A percentile compares a stretch with the other conserved stretches of the same genome.
These are phyloP conservation scores for Naganishia kalamii DNA, from an alignment of 768 basidiomycete genomes.

Conservation along the genomic window DNA sequence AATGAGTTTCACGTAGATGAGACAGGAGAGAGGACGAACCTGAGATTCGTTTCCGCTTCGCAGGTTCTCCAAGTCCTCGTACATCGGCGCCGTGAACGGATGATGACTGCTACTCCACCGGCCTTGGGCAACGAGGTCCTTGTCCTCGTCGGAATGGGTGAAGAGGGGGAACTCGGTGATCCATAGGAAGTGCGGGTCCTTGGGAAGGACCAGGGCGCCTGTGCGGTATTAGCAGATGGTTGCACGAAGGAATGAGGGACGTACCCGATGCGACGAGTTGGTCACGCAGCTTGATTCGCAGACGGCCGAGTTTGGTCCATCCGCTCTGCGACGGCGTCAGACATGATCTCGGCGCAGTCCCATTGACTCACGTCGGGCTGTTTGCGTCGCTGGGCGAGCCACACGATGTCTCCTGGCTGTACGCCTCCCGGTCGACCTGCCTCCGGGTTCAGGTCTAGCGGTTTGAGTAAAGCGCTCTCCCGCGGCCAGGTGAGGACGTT, in stretches of 20 bases:
- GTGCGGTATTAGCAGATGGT: constrained; percentile 3
- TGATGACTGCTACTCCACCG: constrained; percentile 91
- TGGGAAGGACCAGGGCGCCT: constrained; percentile 58
- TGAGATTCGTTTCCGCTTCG: constrained; percentile 60
- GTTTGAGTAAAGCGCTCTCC: constrained; percentile 34
- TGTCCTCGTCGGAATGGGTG: constrained; percentile 77
- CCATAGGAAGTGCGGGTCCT: constrained; percentile 80
- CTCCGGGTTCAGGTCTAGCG: constrained; percentile 34
- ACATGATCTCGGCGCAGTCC: neutral
- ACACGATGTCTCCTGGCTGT: constrained; percentile 43
- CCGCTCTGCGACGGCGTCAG: constrained; percentile 59
- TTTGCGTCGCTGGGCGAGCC: constrained; percentile 43
- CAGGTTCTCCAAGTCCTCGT: constrained; percentile 73
- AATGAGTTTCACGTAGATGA: too few species aligned
- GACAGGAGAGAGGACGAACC: constrained; percentile 42
- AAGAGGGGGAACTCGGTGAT: constrained; percentile 93
- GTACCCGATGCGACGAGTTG: constrained; percentile 61
- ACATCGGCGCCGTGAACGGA: constrained; percentile 94
- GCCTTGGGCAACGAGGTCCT: constrained; percentile 74
- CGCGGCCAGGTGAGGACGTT: constrained; percentile 38
- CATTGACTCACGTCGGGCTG: constrained; percentile 38
- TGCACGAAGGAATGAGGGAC: constrained; percentile 4
- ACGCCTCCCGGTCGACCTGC: constrained; percentile 32
- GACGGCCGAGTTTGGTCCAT: constrained; percentile 70
- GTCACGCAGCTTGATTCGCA: constrained; percentile 61